These are phyloP conservation scores for Claviceps spartinae DNA, from an alignment of 2,329 filamentous ascomycete genomes.

Conservation along the genomic window DNA sequence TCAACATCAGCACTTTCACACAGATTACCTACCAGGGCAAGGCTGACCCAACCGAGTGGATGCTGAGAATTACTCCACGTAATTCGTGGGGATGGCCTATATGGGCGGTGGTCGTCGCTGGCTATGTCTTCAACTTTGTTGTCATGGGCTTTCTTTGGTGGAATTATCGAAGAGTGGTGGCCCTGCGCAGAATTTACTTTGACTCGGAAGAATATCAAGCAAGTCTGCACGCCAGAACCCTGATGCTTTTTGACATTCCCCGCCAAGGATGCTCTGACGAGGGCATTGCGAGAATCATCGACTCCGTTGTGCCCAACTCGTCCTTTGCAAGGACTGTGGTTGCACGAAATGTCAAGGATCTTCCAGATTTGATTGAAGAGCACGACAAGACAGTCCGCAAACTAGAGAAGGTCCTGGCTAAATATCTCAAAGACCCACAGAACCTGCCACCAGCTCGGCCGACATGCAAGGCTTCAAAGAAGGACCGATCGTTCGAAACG, in stretches of 20 bases:
- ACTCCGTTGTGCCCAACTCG: constrained; percentile 63
- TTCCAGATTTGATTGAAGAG: constrained; percentile 73
- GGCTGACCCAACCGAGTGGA: constrained; percentile 25
- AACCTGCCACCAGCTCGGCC: constrained; percentile 66
- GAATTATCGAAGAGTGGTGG: constrained; percentile 66
- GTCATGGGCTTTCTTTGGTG: constrained; percentile 75
- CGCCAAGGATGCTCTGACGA: constrained; percentile 67
- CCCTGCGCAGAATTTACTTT: constrained; percentile 66
- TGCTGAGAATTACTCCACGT: constrained; percentile 46
- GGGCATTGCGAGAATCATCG: constrained; percentile 72
- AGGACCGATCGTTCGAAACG: constrained; percentile 53
- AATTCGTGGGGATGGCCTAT: constrained; percentile 38
- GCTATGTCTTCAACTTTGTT: constrained; percentile 57
- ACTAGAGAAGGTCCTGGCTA: constrained; percentile 72
- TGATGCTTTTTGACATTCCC: constrained; percentile 74
- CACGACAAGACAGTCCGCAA: constrained; percentile 70
- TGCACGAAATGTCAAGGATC: constrained; percentile 80
- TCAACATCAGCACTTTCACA: constrained; percentile 47
- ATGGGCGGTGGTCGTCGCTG: constrained; percentile 46
- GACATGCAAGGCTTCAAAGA: constrained; percentile 65
- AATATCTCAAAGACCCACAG: constrained; percentile 79
- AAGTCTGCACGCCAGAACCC: constrained; percentile 64
- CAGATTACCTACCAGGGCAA: constrained; percentile 9
- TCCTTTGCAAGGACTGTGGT: constrained; percentile 70
- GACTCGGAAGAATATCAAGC: constrained; percentile 77